Evolutionary conservation across 2,329 filamentous ascomycete species (phyloP), one percentile per base, ranked within the genome.

Genomic region (Diaporthe australafricana): DNA sequence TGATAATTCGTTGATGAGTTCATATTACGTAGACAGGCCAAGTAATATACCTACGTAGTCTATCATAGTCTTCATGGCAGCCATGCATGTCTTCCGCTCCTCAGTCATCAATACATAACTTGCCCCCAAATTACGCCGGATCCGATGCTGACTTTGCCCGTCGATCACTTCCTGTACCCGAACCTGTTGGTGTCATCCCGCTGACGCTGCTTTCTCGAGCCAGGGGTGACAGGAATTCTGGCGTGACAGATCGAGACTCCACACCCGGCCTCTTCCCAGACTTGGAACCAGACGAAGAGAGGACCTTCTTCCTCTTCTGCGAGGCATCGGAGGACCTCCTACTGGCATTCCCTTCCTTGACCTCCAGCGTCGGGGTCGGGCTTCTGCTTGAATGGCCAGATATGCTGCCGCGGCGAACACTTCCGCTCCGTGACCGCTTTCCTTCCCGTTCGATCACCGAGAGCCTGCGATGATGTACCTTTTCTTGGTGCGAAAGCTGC

Each of bases 181-280:
- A 56, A 27, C 62, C 72, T 7, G 68, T 52, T 16, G 73, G 50
- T 3, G 57, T 75, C n/a, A 66, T 66, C 30, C 73, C 75, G 67
- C 74, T 76, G 32, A 81, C 74, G 60, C 81, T 87, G 72, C 83
- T 87, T 75, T 87, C 87, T 66, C 81, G 83, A 8, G 86, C 85
- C 72, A 90, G 77, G 3, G 87, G 88, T 3, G 88, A 89, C 5
- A 87, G 82, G 22, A 83, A 83, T 52, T 90, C 88, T 0, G 88
- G 88, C 3, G 88, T 89, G 3, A 87, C 83, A 5, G 87, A 89
- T 65, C 88, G 80, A 5, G 85, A 86, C 57, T 89, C 87, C 5
- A 81, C 80, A 0, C 82, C 82, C 0, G 84, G 79, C 42, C 87
- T 82, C 77, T 83, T 86, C 22, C 84, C 75, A 73, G 82, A 50